Conservation (phyloP, 495 filamentous ascomycete species). For the Neurospora pannonica region DNA sequence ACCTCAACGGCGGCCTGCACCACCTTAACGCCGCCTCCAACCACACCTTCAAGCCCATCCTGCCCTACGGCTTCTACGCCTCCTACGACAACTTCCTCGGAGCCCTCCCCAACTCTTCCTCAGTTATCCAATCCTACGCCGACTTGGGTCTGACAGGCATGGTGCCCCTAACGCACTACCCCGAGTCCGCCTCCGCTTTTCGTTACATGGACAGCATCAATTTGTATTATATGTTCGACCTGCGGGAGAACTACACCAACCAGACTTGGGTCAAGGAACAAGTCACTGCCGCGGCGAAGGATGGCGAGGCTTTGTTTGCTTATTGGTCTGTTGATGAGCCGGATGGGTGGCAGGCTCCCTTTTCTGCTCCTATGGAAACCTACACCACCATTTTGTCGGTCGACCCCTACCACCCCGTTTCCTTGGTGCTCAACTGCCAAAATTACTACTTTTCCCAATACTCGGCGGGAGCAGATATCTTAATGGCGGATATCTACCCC, state of each 20-base stretch:
- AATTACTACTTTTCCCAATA: constrained; percentile 62
- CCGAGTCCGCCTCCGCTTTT: constrained; percentile 39
- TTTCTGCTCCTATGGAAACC: constrained; percentile 33
- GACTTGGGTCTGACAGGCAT: constrained; percentile 39
- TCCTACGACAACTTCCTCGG: constrained; percentile 48
- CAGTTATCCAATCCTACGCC: constrained; percentile 38
- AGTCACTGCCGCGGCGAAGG: constrained; percentile 36
- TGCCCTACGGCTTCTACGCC: constrained; percentile 59
- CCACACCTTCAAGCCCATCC: constrained; percentile 35
- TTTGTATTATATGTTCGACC: constrained; percentile 58
- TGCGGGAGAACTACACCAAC: constrained; percentile 54
- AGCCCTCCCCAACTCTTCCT: constrained; percentile 29
- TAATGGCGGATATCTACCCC: constrained; percentile 60
- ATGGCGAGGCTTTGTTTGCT: constrained; percentile 46
- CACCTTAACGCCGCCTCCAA: constrained; percentile 28
- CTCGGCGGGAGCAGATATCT: constrained; percentile 50
- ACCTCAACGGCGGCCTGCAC: constrained; percentile 45
- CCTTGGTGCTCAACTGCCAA: constrained; percentile 58
- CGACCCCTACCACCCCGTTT: constrained; percentile 65
- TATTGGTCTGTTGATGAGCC: constrained; percentile 67
- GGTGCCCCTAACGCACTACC: constrained; percentile 27
- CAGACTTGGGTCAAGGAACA: constrained; percentile 40
- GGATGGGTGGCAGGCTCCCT: constrained; percentile 54
- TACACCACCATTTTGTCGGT: too few relatives aligned
- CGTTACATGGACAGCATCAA: constrained; percentile 44